Evolutionary conservation across 345 rosid species (phyloP).

Genomic region (Citrus trifoliata): DNA sequence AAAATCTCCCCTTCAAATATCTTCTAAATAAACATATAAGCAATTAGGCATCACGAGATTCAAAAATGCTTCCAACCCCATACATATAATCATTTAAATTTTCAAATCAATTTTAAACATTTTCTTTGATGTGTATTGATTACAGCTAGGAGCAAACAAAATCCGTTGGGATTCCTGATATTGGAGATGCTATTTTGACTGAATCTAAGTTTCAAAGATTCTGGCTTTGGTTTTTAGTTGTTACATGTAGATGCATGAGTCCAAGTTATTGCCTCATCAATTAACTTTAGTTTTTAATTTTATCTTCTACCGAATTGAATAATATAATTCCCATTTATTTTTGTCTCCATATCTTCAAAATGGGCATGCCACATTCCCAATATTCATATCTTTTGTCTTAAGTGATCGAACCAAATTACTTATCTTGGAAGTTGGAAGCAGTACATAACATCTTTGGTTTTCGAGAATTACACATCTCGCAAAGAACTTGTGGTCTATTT

Average conservation of each 20-base stretch:
- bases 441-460: not conserved
- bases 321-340: not conserved
- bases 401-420: not conserved
- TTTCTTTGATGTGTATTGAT: not conserved
- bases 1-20: no score
- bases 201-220: not conserved
- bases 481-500: no score
- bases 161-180: not conserved
- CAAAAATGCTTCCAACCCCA: not conserved
- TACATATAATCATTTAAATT: not conserved
- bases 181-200: not conserved
- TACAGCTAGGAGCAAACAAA: constrained; percentile 6
- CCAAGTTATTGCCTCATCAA: not conserved
- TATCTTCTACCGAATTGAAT: not conserved
- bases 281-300: not conserved
- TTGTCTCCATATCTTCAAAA: not conserved
- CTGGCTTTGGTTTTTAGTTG: not conserved
- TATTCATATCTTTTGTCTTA: not conserved
- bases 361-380: not conserved
- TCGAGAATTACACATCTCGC: not conserved
- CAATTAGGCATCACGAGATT: not conserved
- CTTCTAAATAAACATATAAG: not conserved
- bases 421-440: not conserved
- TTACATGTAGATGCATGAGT: not conserved
- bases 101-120: not conserved